Base-by-base conservation (phyloP, 805 yeast species). In the Candida michaelii region DNA sequence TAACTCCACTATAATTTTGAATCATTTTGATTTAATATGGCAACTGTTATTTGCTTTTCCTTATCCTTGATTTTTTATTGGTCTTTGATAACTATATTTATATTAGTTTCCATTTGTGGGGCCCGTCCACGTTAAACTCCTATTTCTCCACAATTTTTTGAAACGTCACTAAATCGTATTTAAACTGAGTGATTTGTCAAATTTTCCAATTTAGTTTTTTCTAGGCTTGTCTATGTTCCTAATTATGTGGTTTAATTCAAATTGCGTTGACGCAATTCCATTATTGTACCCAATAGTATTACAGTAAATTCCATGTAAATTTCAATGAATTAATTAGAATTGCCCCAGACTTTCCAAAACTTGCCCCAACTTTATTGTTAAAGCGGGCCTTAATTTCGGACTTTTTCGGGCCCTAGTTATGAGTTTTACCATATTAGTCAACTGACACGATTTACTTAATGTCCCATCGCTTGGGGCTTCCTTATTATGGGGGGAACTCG, bases 1-100 rank as follows among this genome's bases (percentile, higher is more conserved):
- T 46, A 12, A 62, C 55, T 36, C 69, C 63, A 30, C 61, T 60
- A 46, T 53, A 65, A 48, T 58, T 65, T 42, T 65, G 68, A 44
- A 65, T 65, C 69, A 65, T 65, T 30, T 11, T 45, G 27, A n/a
- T 7, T 11, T 30, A 27, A 6, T 21, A 21, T 6, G 5, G 23
- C 23, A 5, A n/a, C 8, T 21, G 23, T 21, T 6, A 21, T 21
- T 11, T 25, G 38, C 3, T 30, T 24, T 23, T 27, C 24, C 46
- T 45, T 45, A 48, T 48, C 52, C 23, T 31, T 14, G 14, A 2
- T 27, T 40, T 49, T 46, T 49, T 36, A 49, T 49, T 49, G 53
- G 53, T 36, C 43, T 39, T 46, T 42, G 50, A 46, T 46, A 49
- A 48, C 34, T 16, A 5, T 42, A 36, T 42, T 42, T 42, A 42